Conservation (phyloP, 2,329 filamentous ascomycete species). For the Dactylellina parvicollis region DNA sequence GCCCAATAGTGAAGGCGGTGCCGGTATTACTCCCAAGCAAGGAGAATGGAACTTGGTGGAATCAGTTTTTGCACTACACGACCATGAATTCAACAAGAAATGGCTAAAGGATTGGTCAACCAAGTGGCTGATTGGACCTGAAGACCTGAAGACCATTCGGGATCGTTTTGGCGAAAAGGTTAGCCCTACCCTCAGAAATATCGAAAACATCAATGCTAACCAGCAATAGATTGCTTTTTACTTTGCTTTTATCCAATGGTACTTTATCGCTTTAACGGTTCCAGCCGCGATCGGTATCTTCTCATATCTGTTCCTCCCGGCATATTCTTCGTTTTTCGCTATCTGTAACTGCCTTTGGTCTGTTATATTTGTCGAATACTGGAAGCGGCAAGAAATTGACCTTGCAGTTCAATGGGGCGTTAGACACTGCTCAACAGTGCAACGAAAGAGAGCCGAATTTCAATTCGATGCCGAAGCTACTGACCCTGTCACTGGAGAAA, state of each 20-base stretch:
- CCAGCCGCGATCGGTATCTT: conserved; percentile 80
- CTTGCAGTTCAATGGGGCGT: conserved; percentile 89
- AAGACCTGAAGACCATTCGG: conserved; percentile 77
- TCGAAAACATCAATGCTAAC: not conserved
- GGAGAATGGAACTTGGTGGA: conserved; percentile 78
- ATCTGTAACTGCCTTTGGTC: conserved; percentile 84
- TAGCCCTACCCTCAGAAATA: not conserved
- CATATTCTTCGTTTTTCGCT: conserved; percentile 84
- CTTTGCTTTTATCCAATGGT: conserved; percentile 91
- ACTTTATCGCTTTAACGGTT: conserved; percentile 85
- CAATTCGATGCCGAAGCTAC: conserved; percentile 78
- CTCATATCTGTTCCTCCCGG: conserved; percentile 82
- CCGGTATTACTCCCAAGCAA: conserved; percentile 75
- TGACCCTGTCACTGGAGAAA: conserved; percentile 84
- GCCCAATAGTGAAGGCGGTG: conserved; percentile 77
- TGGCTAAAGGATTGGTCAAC: conserved; percentile 80
- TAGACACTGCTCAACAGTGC: conserved; percentile 81
- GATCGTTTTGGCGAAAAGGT: conserved; percentile 79
- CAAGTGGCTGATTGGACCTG: conserved; percentile 73
- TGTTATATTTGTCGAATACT: conserved; percentile 90
- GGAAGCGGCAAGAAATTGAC: conserved; percentile 92
- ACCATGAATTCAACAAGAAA: conserved; percentile 76
- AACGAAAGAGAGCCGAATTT: conserved; percentile 78
- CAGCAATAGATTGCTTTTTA: conserved; percentile 79
- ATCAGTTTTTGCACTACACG: conserved; percentile 81